A percentile compares a stretch with the other conserved stretches of the same genome.
Evolutionary conservation across 2,329 filamentous ascomycete genomes (phyloP).

Genomic region (Aspergillus spinulosporus): DNA sequence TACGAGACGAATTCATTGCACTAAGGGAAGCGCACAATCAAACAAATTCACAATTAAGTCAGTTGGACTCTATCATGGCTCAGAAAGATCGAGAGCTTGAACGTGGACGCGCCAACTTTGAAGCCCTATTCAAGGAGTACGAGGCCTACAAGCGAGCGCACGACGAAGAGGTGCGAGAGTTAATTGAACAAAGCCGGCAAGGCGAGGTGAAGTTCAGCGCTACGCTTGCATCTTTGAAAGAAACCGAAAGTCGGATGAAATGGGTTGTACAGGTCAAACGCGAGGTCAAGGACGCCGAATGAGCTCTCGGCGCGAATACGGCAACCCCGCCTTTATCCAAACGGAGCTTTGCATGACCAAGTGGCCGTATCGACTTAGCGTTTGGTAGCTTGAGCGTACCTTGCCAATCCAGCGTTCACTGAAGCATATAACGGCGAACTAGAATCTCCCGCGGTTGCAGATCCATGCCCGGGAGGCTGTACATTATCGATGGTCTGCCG

Average conservation of each 20-base stretch:
- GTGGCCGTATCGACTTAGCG: background rate
- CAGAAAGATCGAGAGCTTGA: slow-evolving; percentile 49
- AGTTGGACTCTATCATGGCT: slow-evolving; percentile 48
- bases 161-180: slow-evolving; percentile 40
- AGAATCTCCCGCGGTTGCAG: background rate
- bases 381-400: background rate
- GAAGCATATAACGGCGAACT: slow-evolving; percentile 4
- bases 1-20: slow-evolving; percentile 37
- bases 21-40: slow-evolving; percentile 40
- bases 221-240: slow-evolving; percentile 42
- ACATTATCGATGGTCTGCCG: slow-evolving; percentile 5
- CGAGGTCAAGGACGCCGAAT: slow-evolving; percentile 33
- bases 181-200: slow-evolving; percentile 32
- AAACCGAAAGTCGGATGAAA: slow-evolving; percentile 48
- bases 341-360: background rate
- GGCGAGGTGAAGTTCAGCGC: slow-evolving; percentile 38
- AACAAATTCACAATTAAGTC: slow-evolving; percentile 38
- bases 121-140: slow-evolving; percentile 42
- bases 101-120: slow-evolving; percentile 41
- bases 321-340: slow-evolving; percentile 2
- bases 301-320: slow-evolving; percentile 7
- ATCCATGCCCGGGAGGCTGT: background rate
- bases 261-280: slow-evolving; percentile 49
- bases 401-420: background rate
- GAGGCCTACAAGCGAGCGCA: slow-evolving; percentile 45